Evolutionary conservation across 129 eudicot genomes (phyloP), one percentile per base, ranked within the genome.

Genomic region (Centella asiatica): DNA sequence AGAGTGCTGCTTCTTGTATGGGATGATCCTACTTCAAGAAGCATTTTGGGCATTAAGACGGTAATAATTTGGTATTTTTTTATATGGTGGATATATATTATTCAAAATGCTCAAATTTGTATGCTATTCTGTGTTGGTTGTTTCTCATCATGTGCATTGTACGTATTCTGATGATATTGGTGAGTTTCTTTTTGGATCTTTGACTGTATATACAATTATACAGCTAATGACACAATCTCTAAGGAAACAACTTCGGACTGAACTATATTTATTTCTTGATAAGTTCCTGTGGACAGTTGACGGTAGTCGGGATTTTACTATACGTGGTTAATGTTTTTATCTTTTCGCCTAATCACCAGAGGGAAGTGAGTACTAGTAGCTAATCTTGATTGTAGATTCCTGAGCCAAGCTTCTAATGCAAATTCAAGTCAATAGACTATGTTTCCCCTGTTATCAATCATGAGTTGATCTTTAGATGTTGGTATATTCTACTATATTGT

Each of bases 21-120:
- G 99, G 96, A 93, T 74, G 99, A 93, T 79, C 95, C 95, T 45
- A 93, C 99, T 62, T 93, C 99, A 17, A 80, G 70, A 65, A 84
- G 81, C 72, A 73, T 85, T 74, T 67, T 80, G 61, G 86, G 88
- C 18, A 79, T 72, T 62, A 75, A 78, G 67, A 84, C 86, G 52
- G 96, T 90, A 50, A 60, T 31, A 34, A 20, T 34, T 17, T 17
- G 13, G 25, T 23, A 37, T 34, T 3, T 6, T 2, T 22, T 59
- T 23, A 24, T 64, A 23, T 12, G 11, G 18, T 48, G 58, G 9
- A 3, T 29, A 12, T 32, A 5, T 29, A 31, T 40, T 11, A 10
- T 34, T 46, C 51, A 46, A 46, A 24, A 33, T 58, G 24, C 14
- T 9, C 45, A 4, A 57, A 57, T 19, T 58, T 58, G 63, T 58